Evolutionary conservation across 345 rosid genomes (phyloP).

Genomic region (Nasturtium officinale): DNA sequence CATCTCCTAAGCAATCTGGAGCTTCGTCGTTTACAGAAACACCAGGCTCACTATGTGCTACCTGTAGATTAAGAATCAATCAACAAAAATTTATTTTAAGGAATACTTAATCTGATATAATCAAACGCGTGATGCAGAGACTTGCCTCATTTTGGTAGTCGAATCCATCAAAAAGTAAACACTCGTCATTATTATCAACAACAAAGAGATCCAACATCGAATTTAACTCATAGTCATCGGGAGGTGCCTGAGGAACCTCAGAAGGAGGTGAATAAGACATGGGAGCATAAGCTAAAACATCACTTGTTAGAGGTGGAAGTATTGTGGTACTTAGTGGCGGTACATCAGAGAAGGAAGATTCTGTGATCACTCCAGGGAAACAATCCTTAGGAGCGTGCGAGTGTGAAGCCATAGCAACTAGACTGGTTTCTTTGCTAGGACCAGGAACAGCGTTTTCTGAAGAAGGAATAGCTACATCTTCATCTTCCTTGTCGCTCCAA

Average conservation of each 20-base stretch:
- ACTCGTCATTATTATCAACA: conserved; percentile 26
- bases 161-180: conserved; percentile 1
- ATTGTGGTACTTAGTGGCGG: conserved; percentile 17
- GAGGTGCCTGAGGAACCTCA: conserved; percentile 25
- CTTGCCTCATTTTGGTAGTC: conserved; percentile 36
- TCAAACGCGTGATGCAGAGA: conserved; percentile 7
- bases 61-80: conserved; percentile 22
- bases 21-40: conserved; percentile 24
- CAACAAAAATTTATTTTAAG: neutral
- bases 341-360: conserved; percentile 43
- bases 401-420: conserved; percentile 14
- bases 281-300: conserved; percentile 15
- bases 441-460: neutral
- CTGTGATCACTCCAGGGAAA: conserved; percentile 22
- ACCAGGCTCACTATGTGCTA: conserved; percentile 7
- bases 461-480: conserved; percentile 25
- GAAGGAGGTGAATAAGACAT: conserved; percentile 14
- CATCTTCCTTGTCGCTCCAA: conserved; percentile 60
- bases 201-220: conserved; percentile 44
- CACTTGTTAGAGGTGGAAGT: conserved; percentile 28
- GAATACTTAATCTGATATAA: neutral
- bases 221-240: conserved; percentile 26
- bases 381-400: conserved; percentile 18
- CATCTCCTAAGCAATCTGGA: conserved; percentile 24
- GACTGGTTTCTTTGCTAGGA: conserved; percentile 24